phyloP scores from a whole-genome alignment of 306 rosid genomes.

The Carpinus viminea region DNA sequence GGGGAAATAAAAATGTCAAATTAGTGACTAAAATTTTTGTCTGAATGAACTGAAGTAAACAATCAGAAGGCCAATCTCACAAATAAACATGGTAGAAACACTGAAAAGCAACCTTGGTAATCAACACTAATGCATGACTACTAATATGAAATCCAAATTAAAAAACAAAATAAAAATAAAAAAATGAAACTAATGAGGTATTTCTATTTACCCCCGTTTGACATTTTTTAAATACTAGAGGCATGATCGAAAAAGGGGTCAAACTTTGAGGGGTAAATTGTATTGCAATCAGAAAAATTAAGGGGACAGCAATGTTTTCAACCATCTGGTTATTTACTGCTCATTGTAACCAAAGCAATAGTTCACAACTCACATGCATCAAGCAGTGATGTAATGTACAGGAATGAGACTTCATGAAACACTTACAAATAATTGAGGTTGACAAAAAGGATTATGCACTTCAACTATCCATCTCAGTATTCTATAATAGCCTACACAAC shows the following conservation, averaged over 20 bases:
- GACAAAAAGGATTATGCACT: slow-evolving; percentile 8
- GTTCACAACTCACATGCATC: not conserved
- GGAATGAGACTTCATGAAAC: not conserved
- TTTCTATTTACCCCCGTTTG: not conserved
- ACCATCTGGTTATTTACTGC: not conserved
- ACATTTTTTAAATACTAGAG: too few species aligned
- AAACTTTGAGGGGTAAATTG: slow-evolving; percentile 68
- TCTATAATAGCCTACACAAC: slow-evolving; percentile 5
- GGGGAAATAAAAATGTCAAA: not conserved
- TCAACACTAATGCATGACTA: not conserved
- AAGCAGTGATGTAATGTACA: not conserved
- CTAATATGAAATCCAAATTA: not conserved
- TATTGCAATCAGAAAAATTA: slow-evolving; percentile 17
- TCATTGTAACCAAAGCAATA: slow-evolving; percentile 1
- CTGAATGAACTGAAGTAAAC: not conserved
- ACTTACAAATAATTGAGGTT: slow-evolving; percentile 13
- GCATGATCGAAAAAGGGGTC: slow-evolving; percentile 57
- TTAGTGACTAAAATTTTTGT: not conserved
- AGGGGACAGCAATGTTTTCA: not conserved
- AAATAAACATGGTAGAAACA: not conserved
- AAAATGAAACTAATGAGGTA: not conserved
- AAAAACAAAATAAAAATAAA: not conserved
- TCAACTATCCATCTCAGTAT: slow-evolving; percentile 14
- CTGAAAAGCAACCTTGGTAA: not conserved
- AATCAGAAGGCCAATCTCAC: not conserved